Conservation (phyloP, 169 alveolate genomes). For the Plasmodium blacklocki region DNA sequence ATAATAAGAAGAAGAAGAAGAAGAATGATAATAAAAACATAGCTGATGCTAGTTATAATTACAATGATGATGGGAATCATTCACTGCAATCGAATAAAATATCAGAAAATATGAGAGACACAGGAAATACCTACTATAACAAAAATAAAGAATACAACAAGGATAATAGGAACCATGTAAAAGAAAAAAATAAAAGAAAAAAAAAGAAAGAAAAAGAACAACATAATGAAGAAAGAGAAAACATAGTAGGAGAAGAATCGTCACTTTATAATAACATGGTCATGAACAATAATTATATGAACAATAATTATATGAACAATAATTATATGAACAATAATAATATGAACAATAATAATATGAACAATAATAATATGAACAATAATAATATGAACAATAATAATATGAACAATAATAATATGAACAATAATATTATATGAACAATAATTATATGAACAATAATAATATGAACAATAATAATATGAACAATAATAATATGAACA, state of each 20-base stretch:
- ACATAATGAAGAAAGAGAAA: too few species aligned
- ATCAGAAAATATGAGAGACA: too few species aligned
- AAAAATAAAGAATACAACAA: too few species aligned
- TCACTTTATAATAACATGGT: too few species aligned
- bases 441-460: not conserved
- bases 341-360: not conserved
- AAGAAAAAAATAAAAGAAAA: not conserved
- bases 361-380: not conserved
- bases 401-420: not conserved
- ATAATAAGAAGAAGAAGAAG: not conserved
- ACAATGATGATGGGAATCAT: too few species aligned
- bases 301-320: not conserved
- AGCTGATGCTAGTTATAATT: too few species aligned
- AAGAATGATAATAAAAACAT: too few species aligned
- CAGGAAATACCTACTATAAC: too few species aligned
- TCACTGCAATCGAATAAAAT: too few species aligned
- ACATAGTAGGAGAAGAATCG: too few species aligned
- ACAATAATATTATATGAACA: not conserved
- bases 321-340: not conserved
- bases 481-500: not conserved
- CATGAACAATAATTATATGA: not conserved
- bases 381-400: not conserved
- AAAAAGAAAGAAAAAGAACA: not conserved
- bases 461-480: not conserved
- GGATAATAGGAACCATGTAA: not conserved